phyloP scores from a whole-genome alignment of 805 yeast species.

The Candida jianshihensis region DNA sequence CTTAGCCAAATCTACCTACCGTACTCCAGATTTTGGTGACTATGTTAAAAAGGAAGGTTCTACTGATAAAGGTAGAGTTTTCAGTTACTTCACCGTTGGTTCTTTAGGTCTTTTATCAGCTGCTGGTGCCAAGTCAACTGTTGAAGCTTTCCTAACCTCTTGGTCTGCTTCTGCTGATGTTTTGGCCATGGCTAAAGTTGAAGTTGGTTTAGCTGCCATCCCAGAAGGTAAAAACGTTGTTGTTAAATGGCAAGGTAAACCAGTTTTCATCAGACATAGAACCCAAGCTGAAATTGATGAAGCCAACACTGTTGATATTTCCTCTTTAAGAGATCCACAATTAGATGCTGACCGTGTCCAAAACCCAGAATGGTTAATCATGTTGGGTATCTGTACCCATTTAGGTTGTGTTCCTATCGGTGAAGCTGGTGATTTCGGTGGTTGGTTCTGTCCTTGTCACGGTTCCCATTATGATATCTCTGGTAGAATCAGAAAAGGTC shows the following conservation, averaged over 20 bases:
- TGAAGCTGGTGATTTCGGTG: conserved; percentile 99
- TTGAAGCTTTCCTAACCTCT: conserved; percentile 83
- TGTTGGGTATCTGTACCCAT: conserved; percentile 99
- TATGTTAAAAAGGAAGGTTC: conserved; percentile 67
- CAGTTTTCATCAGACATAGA: conserved; percentile 99
- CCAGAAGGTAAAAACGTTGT: conserved; percentile 98
- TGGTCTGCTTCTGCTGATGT: conserved; percentile 99
- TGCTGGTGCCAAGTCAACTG: conserved; percentile 94
- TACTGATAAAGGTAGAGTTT: conserved; percentile 74
- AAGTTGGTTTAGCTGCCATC: conserved; percentile 85
- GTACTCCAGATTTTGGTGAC: conserved; percentile 84
- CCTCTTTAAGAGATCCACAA: conserved; percentile 89
- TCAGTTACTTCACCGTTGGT: conserved; percentile 96
- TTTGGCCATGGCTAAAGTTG: conserved; percentile 98
- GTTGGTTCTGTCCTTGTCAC: conserved; percentile 99
- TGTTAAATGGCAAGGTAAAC: conserved; percentile 99
- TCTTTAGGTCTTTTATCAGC: conserved; percentile 85
- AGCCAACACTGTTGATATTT: conserved; percentile 78
- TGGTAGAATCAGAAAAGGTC: conserved; percentile 99
- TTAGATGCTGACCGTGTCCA: conserved; percentile 87
- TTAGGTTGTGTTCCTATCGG: conserved; percentile 99
- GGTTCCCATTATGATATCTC: conserved; percentile 99
- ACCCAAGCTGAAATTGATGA: conserved; percentile 87
- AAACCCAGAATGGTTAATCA: conserved; percentile 96
- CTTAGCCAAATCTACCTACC: conserved; percentile 65